phyloP scores from a whole-genome alignment of 2,329 filamentous ascomycete species.

The Neospermospora avenae region DNA sequence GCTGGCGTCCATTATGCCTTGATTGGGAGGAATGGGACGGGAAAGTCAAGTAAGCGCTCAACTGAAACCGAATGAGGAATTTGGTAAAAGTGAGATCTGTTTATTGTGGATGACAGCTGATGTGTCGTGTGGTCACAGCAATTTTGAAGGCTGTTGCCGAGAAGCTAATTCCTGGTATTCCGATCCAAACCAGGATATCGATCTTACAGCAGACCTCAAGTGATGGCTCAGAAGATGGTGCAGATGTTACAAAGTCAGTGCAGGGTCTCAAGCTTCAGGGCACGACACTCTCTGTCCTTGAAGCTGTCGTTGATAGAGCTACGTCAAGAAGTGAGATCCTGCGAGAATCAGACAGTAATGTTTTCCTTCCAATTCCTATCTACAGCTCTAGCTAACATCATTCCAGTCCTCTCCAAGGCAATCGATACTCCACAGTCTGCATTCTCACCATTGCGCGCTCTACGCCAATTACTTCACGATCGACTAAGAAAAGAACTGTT shows the following conservation, averaged over 20 bases:
- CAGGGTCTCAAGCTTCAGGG: not conserved
- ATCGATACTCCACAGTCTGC: conserved; percentile 54
- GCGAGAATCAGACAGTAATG: conserved; percentile 56
- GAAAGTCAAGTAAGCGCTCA: conserved; percentile 66
- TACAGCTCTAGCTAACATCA: not conserved
- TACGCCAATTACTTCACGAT: conserved; percentile 61
- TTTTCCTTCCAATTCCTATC: not conserved
- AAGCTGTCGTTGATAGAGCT: conserved; percentile 63
- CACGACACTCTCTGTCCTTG: conserved; percentile 52
- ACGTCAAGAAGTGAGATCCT: conserved; percentile 55
- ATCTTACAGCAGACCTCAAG: conserved; percentile 64
- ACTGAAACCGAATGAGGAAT: not conserved
- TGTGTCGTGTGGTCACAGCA: conserved; percentile 42
- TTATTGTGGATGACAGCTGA: not conserved
- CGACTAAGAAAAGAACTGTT: conserved; percentile 62
- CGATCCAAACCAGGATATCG: conserved; percentile 60
- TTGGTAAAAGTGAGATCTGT: not conserved
- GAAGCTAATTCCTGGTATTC: conserved; percentile 74
- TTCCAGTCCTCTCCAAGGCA: conserved; percentile 53
- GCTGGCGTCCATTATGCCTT: conserved; percentile 73
- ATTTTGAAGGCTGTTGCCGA: conserved; percentile 72
- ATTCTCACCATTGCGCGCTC: conserved; percentile 54
- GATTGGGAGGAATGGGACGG: conserved; percentile 76
- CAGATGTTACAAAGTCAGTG: conserved; percentile 28
- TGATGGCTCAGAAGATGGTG: conserved; percentile 35